Evolutionary conservation across 768 basidiomycete genomes (phyloP).

Genomic region (Albatrellus ellisii): DNA sequence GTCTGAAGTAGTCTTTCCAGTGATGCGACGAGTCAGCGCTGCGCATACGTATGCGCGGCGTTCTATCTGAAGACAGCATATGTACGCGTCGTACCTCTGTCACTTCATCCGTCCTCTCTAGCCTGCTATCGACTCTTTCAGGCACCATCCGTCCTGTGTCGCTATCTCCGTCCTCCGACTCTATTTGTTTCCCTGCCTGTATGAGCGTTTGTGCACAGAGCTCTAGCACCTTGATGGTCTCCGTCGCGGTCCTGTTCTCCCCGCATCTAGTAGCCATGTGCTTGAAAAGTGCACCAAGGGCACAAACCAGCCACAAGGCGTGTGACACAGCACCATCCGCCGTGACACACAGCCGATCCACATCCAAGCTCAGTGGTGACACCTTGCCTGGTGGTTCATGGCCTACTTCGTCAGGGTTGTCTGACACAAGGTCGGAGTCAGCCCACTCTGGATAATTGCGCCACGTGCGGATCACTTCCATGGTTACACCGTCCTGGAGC

Average conservation of each 20-base stretch:
- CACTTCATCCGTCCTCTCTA: background rate
- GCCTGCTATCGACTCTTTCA: background rate
- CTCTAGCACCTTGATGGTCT: background rate
- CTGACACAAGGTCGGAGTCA: conserved; percentile 9
- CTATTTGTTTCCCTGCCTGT: background rate
- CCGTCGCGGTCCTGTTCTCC: background rate
- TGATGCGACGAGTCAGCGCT: background rate
- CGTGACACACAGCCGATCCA: conserved; percentile 7
- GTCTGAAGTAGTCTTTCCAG: background rate
- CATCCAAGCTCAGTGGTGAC: background rate
- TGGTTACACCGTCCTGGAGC: too few species aligned
- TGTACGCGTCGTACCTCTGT: background rate
- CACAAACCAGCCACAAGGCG: conserved; percentile 10
- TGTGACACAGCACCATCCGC: conserved; percentile 12
- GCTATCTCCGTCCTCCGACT: background rate
- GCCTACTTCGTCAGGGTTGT: background rate
- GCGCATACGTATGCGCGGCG: too few species aligned
- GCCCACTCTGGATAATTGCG: conserved; percentile 9
- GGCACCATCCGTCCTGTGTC: background rate
- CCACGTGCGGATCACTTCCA: conserved; percentile 12
- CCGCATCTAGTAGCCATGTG: background rate
- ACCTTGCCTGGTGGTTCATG: background rate
- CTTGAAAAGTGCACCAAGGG: conserved; percentile 1
- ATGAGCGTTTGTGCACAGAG: background rate
- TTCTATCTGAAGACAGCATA: background rate